Conservation (phyloP, 2,329 filamentous ascomycete genomes). For the Elsinoe batatas region DNA sequence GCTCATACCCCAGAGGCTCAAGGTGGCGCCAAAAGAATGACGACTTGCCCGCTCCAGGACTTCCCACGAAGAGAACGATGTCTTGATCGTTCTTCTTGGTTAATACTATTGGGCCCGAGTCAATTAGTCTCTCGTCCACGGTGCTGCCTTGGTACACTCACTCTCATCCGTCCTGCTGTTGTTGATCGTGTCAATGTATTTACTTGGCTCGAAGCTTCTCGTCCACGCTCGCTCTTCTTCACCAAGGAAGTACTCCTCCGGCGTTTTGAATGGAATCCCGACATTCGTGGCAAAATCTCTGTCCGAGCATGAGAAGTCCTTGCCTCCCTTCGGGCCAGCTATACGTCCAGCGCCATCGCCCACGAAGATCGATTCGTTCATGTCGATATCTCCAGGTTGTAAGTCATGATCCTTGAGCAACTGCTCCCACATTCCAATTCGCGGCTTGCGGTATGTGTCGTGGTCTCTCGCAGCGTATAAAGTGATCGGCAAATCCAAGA, state of each 20-base stretch:
- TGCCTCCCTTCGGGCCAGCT: conserved; percentile 30
- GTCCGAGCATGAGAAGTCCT: conserved; percentile 52
- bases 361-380: conserved; percentile 67
- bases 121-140: not conserved
- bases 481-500: conserved; percentile 64
- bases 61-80: conserved; percentile 77
- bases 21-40: conserved; percentile 77
- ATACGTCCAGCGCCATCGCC: conserved; percentile 66
- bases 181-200: conserved; percentile 36
- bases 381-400: conserved; percentile 48
- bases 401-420: conserved; percentile 45
- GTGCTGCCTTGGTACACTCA: conserved; percentile 20
- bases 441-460: conserved; percentile 78
- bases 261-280: conserved; percentile 70
- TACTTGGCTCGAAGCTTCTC: conserved; percentile 60
- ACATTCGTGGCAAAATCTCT: conserved; percentile 79
- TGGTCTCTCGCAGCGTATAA: conserved; percentile 79
- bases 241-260: conserved; percentile 81
- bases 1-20: conserved; percentile 66
- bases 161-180: conserved; percentile 26
- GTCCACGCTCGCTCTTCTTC: conserved; percentile 55
- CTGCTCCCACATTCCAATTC: conserved; percentile 78
- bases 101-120: conserved; percentile 28
- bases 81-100: conserved; percentile 58
- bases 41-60: conserved; percentile 83